Evolutionary conservation across 148 eudicot species (phyloP).

Genomic region (Spergularia marina): DNA sequence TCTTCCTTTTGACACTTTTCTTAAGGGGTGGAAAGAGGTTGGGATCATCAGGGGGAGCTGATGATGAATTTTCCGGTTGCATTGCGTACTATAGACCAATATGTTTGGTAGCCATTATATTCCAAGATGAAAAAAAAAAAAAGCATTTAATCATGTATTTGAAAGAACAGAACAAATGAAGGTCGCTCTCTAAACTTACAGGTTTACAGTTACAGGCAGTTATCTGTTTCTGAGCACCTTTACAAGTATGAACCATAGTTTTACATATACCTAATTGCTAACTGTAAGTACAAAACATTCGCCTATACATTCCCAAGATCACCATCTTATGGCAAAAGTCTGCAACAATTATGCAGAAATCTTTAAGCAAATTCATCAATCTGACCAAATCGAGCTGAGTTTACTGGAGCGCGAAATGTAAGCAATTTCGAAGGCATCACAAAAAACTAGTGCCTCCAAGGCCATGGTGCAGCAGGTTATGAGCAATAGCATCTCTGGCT

Average conservation of each 20-base stretch:
- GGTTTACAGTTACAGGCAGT: background rate
- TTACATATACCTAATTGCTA: constrained; percentile 17
- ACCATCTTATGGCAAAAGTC: background rate
- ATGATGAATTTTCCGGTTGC: too few relatives aligned
- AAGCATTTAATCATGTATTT: background rate
- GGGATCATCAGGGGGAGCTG: too few relatives aligned
- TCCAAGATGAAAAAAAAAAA: background rate
- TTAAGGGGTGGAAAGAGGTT: too few relatives aligned
- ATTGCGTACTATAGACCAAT: too few relatives aligned
- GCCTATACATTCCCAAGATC: constrained; percentile 9
- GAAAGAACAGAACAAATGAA: constrained; percentile 24
- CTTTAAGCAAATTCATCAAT: background rate
- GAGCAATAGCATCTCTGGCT: constrained; percentile 82
- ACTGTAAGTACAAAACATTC: constrained; percentile 17
- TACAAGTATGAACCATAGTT: constrained; percentile 15
- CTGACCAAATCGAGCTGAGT: constrained; percentile 14
- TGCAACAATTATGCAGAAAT: background rate
- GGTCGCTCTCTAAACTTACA: constrained; percentile 14
- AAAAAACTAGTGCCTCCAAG: constrained; percentile 82
- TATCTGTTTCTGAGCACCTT: background rate
- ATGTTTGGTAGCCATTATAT: background rate
- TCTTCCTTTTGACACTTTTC: too few relatives aligned
- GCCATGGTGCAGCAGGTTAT: constrained; percentile 76
- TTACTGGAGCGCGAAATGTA: background rate
- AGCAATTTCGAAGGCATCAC: constrained; percentile 18